A percentile compares a stretch with the other conserved stretches of the same genome.
phyloP scores from a whole-genome alignment of 805 yeast species.

The Metschnikowia aberdeeniae region DNA sequence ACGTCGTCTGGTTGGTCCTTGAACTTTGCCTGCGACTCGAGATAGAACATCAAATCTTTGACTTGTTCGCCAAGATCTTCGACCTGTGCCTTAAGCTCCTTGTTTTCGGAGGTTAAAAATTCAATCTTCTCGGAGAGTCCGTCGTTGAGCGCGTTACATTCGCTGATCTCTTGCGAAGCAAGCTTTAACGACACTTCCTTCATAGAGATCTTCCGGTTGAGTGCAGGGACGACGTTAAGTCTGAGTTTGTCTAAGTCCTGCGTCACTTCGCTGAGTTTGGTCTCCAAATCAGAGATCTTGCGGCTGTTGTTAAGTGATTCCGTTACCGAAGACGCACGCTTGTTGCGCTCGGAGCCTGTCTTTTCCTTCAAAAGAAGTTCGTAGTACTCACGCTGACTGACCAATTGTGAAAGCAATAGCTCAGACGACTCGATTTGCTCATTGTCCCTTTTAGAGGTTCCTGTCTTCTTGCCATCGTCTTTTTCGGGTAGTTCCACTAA shows the following conservation, averaged over 20 bases:
- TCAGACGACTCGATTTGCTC: slow-evolving; percentile 66
- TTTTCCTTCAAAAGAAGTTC: slow-evolving; percentile 42
- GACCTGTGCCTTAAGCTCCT: slow-evolving; percentile 35
- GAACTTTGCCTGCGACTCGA: slow-evolving; percentile 70
- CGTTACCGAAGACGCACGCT: slow-evolving; percentile 14
- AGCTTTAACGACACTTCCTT: slow-evolving; percentile 28
- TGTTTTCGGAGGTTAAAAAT: slow-evolving; percentile 23
- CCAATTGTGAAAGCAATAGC: slow-evolving; percentile 71
- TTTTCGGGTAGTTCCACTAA: slow-evolving; percentile 66
- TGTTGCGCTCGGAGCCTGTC: slow-evolving; percentile 9
- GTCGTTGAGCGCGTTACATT: slow-evolving; percentile 32
- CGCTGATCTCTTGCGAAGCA: slow-evolving; percentile 30
- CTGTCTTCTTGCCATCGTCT: slow-evolving; percentile 5
- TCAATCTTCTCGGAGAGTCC: slow-evolving; percentile 39
- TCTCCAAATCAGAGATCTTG: slow-evolving; percentile 23
- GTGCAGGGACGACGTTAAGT: slow-evolving; percentile 28
- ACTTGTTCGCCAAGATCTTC: slow-evolving; percentile 58
- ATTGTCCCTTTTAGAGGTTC: slow-evolving; percentile 2
- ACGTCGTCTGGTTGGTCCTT: slow-evolving; percentile 69
- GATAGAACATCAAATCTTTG: slow-evolving; percentile 73
- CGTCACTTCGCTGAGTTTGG: slow-evolving; percentile 17
- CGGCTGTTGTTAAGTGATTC: slow-evolving; percentile 3
- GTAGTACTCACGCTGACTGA: slow-evolving; percentile 80
- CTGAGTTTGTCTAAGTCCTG: slow-evolving; percentile 20
- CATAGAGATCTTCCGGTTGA: slow-evolving; percentile 27